These are phyloP conservation scores for Nicotiana benthamiana DNA, from an alignment of 257 asterid species.

Conservation along the genomic window DNA sequence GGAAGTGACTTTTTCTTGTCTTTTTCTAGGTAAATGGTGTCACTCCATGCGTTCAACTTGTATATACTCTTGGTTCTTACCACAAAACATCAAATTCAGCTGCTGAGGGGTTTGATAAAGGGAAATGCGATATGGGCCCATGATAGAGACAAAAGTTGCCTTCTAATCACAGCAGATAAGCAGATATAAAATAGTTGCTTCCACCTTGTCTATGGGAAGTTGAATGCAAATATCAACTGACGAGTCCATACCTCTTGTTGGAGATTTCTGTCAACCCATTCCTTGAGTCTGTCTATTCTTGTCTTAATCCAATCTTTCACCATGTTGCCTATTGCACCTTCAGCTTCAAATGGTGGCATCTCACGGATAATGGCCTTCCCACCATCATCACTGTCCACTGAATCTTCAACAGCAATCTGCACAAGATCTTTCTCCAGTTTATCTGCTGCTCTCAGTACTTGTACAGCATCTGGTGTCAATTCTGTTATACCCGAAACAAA, in stretches of 20 bases:
- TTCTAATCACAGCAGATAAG: background rate
- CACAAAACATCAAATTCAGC: background rate
- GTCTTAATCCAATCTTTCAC: conserved; percentile 89
- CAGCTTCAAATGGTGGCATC: conserved; percentile 99
- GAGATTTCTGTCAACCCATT: conserved; percentile 88
- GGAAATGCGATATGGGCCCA: background rate
- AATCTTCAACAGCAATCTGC: conserved; percentile 92
- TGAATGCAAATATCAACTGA: background rate
- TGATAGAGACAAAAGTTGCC: background rate
- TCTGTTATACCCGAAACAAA: conserved; percentile 76
- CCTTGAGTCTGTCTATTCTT: conserved; percentile 76
- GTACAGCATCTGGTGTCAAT: conserved; percentile 95
- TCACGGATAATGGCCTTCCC: conserved; percentile 98
- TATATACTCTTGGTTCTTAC: background rate
- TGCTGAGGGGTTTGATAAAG: background rate
- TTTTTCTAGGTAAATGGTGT: background rate
- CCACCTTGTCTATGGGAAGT: background rate
- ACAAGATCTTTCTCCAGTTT: conserved; percentile 93
- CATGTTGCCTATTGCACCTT: conserved; percentile 75
- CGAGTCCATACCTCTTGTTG: conserved; percentile 85
- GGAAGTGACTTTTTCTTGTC: background rate
- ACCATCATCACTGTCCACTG: conserved; percentile 98
- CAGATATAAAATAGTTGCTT: background rate
- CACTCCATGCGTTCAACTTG: background rate
- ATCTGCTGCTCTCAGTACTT: conserved; percentile 88